A percentile compares a stretch with the other conserved stretches of the same genome.
These are phyloP conservation scores for Logfia minima DNA, from an alignment of 129 eudicot species.

Conservation along the genomic window DNA sequence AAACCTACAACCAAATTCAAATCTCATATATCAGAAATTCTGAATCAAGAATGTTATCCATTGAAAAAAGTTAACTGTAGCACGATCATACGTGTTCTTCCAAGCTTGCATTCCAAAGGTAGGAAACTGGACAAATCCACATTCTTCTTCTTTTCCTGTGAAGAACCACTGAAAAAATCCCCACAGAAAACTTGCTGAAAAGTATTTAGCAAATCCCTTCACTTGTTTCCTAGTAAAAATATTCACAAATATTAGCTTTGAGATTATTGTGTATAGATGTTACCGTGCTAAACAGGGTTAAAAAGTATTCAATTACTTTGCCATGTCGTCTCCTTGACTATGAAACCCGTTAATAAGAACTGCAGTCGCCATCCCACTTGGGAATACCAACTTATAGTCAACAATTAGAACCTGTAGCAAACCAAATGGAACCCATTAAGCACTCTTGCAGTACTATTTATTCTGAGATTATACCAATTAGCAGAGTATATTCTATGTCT, in stretches of 20 bases:
- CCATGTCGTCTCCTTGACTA: slow-evolving; percentile 58
- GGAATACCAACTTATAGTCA: slow-evolving; percentile 72
- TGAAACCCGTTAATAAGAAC: slow-evolving; percentile 92
- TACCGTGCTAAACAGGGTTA: background rate
- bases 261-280: background rate
- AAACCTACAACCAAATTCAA: slow-evolving; percentile 47
- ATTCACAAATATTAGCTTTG: background rate
- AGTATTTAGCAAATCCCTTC: slow-evolving; percentile 59
- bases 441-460: background rate
- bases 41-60: background rate
- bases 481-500: slow-evolving; percentile 4
- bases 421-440: slow-evolving; percentile 29
- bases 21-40: background rate
- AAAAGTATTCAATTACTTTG: slow-evolving; percentile 46
- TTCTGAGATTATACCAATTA: background rate
- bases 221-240: slow-evolving; percentile 65
- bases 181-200: slow-evolving; percentile 75
- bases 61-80: background rate
- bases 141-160: slow-evolving; percentile 54
- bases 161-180: slow-evolving; percentile 93
- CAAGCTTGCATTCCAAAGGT: slow-evolving; percentile 61
- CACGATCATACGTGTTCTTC: slow-evolving; percentile 45
- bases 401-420: slow-evolving; percentile 64
- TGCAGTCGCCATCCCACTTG: slow-evolving; percentile 96
- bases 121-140: slow-evolving; percentile 67